Percentiles rank a stretch among this genome's conserved stretches.
Conservation (phyloP, 345 rosid species). For the Syzygium aromaticum region DNA sequence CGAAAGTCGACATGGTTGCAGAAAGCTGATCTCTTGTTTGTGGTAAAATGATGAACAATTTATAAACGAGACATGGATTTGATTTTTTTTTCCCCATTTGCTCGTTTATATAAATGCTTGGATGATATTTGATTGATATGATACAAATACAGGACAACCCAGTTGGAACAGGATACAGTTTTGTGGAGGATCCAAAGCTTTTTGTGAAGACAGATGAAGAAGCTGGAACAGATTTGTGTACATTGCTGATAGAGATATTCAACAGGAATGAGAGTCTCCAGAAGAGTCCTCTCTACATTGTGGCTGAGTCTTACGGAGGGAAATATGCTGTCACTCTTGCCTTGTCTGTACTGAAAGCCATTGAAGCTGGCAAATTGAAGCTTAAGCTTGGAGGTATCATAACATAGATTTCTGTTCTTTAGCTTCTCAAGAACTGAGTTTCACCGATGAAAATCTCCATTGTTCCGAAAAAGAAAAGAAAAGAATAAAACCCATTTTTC, state of each 20-base stretch:
- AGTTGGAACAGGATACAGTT: constrained; percentile 44
- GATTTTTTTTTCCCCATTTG: background rate
- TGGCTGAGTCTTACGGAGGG: constrained; percentile 96
- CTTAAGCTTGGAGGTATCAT: constrained; percentile 67
- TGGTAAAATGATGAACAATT: constrained; percentile 12
- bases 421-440: background rate
- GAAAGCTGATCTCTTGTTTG: constrained; percentile 43
- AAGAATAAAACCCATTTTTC: background rate
- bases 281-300: constrained; percentile 61
- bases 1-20: constrained; percentile 44
- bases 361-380: constrained; percentile 49
- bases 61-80: background rate
- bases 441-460: background rate
- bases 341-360: constrained; percentile 47
- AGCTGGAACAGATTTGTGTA: constrained; percentile 66
- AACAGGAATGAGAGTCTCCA: constrained; percentile 33
- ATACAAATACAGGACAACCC: constrained; percentile 28
- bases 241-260: constrained; percentile 42
- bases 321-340: constrained; percentile 76
- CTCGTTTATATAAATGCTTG: background rate
- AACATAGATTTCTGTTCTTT: background rate
- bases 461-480: background rate
- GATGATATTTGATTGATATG: background rate
- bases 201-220: constrained; percentile 72
- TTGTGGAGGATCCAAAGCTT: constrained; percentile 18